Evolutionary conservation across 306 rosid genomes (phyloP), one percentile per base, ranked within the genome.

Genomic region (Vicia villosa): DNA sequence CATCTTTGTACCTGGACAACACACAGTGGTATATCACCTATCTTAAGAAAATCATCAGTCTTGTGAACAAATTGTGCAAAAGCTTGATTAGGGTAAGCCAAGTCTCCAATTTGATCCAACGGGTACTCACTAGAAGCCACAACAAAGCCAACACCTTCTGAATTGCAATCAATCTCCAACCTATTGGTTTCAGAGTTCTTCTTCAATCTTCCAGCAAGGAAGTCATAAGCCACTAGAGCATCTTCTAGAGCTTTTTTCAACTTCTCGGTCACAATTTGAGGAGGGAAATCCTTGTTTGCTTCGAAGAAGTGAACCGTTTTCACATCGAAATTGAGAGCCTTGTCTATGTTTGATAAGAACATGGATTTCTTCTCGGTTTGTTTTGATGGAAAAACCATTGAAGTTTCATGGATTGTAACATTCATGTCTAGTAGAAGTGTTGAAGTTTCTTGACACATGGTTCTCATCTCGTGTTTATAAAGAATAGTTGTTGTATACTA

Each of bases 281-380:
- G 69, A 12, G 88, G 78, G 47, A 83, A 86, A 2, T 86, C 88
- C 8, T 73, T 59, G 72, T 83, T 80, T 45, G 86, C 41, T 1
- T 16, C 63, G 10, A 91, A 91, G 68, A 91, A 88, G 55, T 88
- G 96, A 41, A 91, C 75, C 4, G 93, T 80, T 24, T 86, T 85
- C 1, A 91, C 93, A 6, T 80, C 79, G 45, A 88, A 91, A 51
- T 82, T 86, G 28, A 91, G 89, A 37, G 82, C 87, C 73, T 79
- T 84, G 76, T 91, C 97, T 45, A 91, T 91, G 84, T 88, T 91
- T 4, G 97, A 85, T 41, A 91, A 72, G 89, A 91, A 91, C 69
- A 91, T 12, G 17, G 84, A 22, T 47, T 56, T 81, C 43, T 59
- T 86, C 66, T 83, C 42, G 0, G 81, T 83, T 75, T 73, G 63